Conservation (phyloP, 305 asterid species). For the Caryopteris hybrid region DNA sequence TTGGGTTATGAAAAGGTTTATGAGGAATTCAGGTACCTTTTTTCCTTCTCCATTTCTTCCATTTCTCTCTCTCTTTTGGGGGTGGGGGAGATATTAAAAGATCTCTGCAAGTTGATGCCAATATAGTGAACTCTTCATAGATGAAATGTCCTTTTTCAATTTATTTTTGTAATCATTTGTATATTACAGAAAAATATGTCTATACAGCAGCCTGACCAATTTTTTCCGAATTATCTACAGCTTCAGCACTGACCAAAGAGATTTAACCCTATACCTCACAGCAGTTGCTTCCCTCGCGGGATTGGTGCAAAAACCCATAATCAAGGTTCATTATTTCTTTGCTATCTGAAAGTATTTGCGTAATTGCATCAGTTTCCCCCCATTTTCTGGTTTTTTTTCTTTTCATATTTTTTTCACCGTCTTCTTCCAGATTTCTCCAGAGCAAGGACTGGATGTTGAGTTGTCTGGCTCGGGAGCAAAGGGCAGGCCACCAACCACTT, state of each 20-base stretch:
- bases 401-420: not conserved
- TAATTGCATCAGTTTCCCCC: not conserved
- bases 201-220: slow-evolving; percentile 16
- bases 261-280: slow-evolving; percentile 67
- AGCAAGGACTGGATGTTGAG: slow-evolving; percentile 60
- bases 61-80: not conserved
- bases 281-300: slow-evolving; percentile 68
- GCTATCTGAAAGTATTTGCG: slow-evolving; percentile 1
- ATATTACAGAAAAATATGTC: slow-evolving; percentile 12
- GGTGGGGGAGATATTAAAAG: too few species aligned
- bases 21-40: slow-evolving; percentile 63
- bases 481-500: slow-evolving; percentile 78
- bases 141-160: not conserved
- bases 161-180: not conserved
- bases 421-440: slow-evolving; percentile 60
- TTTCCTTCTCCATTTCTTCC: not conserved
- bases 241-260: slow-evolving; percentile 76
- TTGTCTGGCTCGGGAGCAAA: slow-evolving; percentile 80
- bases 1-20: slow-evolving; percentile 79
- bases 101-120: too few species aligned
- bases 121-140: not conserved
- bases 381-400: not conserved
- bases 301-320: slow-evolving; percentile 64
- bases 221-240: slow-evolving; percentile 43
- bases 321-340: slow-evolving; percentile 44